Base-by-base conservation (phyloP, 805 yeast genomes). In the Ogataea pilisensis region DNA sequence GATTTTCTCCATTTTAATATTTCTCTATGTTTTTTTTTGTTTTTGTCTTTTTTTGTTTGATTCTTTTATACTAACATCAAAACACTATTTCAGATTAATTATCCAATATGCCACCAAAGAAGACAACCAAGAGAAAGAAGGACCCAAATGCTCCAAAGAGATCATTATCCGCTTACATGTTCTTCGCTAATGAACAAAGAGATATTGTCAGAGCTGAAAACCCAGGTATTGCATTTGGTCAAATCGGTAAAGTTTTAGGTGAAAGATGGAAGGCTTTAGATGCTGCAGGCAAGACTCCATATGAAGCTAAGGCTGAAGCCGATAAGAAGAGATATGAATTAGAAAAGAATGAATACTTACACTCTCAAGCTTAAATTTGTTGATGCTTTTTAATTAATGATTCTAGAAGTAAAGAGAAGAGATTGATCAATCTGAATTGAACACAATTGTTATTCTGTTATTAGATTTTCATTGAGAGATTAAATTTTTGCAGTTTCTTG, bases 71-170 rank as follows among this genome's bases (percentile, higher is more conserved):
- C 38, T 42, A 39, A 38, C 43, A 26, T 20, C 19, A 24, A 24
- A 31, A 22, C 35, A 21, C 18, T 8, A 19, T 14, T 25, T 13
- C 11, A 30, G 8, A 27, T 24, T 29, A 37, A 35, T 35, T 21
- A 36, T 11, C 30, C 17, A 52, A 31, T 50, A 60, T 60, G 64
- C 53, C 61, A 43, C 59, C 51, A 38, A 60, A 55, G 54, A 57
- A 56, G 42, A 43, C 55, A 36, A 40, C 58, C 35, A 64, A 66
- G 62, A 61, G 57, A 60, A 64, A 64, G 69, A 64, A 64, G 64
- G 95, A 87, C 68, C 96, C 99, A 73, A 90, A 91, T 69, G 99
- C 99, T 52, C 99, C 99, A 68, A 93, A 93, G 87, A 87, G 98
- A 71, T 88, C 97, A 20, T 73, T 93, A 65, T 88, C 97, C 46